Evolutionary conservation across 139 green algal species (phyloP).

Genomic region (Tetraselmis chui): DNA sequence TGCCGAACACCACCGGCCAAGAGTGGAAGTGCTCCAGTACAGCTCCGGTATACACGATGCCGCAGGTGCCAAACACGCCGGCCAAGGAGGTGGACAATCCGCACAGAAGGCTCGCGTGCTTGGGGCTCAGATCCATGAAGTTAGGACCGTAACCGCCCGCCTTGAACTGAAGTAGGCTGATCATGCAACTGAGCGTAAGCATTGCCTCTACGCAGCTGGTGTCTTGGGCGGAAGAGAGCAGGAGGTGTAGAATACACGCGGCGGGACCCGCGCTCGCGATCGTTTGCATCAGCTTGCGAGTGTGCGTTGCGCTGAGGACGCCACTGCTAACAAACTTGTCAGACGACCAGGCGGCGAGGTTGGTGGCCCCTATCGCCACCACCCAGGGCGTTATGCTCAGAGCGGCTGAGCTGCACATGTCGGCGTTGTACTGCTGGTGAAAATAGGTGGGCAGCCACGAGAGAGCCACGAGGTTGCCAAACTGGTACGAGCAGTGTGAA

Average conservation of each 20-base stretch:
- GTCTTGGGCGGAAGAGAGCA: neutral
- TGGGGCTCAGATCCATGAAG: neutral
- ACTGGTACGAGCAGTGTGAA: neutral
- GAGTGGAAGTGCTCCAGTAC: neutral
- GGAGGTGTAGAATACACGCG: neutral
- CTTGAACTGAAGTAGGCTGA: neutral
- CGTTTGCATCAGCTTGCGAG: neutral
- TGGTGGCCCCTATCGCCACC: neutral
- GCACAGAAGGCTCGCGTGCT: neutral
- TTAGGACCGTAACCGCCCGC: neutral
- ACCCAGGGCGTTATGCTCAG: neutral
- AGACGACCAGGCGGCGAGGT: neutral
- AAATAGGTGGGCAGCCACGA: neutral
- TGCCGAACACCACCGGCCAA: neutral
- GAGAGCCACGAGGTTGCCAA: neutral
- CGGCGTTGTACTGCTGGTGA: neutral
- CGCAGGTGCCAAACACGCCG: neutral
- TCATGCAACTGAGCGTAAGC: neutral
- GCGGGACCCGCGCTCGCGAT: neutral
- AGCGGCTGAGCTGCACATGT: neutral
- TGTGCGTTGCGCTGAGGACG: neutral
- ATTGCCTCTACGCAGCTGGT: neutral
- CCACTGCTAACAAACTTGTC: neutral
- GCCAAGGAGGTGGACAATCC: neutral
- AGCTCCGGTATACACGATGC: neutral